Conservation (phyloP, 768 basidiomycete species). For the Multifurca ochricompacta region DNA sequence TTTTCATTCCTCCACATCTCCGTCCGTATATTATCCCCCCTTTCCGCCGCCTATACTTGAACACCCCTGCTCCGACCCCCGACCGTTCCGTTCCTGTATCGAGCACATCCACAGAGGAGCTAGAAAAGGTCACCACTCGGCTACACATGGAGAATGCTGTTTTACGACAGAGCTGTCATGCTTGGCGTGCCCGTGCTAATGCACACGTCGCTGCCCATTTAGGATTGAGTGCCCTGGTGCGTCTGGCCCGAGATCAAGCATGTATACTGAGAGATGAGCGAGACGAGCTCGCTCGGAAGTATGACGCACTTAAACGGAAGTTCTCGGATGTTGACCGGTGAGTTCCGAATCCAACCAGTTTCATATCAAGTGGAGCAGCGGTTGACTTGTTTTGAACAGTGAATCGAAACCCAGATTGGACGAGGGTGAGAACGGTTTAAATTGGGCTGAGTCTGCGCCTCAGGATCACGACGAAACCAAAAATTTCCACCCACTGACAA, state of each 20-base stretch:
- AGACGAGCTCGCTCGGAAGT: conserved; percentile 14
- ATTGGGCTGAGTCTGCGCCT: not conserved
- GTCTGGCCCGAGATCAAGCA: conserved; percentile 4
- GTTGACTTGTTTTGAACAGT: not conserved
- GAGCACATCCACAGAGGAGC: not conserved
- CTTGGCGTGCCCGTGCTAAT: conserved; percentile 16
- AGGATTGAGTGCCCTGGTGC: conserved; percentile 1
- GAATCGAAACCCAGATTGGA: not conserved
- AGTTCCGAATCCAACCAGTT: not conserved
- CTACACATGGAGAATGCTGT: conserved; percentile 14
- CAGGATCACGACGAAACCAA: not conserved
- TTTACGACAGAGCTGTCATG: conserved; percentile 8
- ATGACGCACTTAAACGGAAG: conserved; percentile 16
- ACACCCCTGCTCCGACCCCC: not conserved
- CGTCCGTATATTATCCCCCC: conserved; percentile 14
- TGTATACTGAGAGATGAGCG: conserved; percentile 4
- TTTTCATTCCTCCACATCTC: conserved; percentile 13
- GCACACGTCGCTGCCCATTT: conserved; percentile 9
- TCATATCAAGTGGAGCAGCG: not conserved
- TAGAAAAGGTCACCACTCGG: conserved; percentile 2
- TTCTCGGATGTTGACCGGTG: conserved; percentile 17
- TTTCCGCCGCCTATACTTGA: conserved; percentile 20
- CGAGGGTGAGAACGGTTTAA: not conserved
- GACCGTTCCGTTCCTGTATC: not conserved
- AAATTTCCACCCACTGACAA: not conserved